These are phyloP conservation scores for Globomyces pollinis-pini DNA, from an alignment of 192 early-diverging fungal species.

Conservation along the genomic window DNA sequence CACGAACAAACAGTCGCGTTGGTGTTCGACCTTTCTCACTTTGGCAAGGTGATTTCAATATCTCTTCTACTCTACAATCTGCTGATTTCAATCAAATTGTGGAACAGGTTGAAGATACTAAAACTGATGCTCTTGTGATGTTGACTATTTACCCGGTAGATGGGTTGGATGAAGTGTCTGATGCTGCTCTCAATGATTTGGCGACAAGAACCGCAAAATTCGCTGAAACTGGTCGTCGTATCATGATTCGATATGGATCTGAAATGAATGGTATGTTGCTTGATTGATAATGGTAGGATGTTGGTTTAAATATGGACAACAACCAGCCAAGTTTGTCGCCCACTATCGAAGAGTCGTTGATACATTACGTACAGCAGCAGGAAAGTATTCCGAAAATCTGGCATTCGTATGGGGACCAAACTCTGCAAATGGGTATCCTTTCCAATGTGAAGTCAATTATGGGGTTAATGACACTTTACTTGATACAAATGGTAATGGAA, in stretches of 20 bases:
- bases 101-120: slow-evolving; percentile 21
- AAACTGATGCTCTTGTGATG: slow-evolving; percentile 25
- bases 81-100: slow-evolving; percentile 10
- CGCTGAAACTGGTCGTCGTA: slow-evolving; percentile 5
- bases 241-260: slow-evolving; percentile 30
- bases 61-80: slow-evolving; percentile 11
- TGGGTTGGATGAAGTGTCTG: slow-evolving; percentile 24
- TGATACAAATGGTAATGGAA: slow-evolving; percentile 33
- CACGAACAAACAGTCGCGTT: not conserved
- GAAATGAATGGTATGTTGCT: slow-evolving; percentile 41
- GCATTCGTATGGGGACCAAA: slow-evolving; percentile 34
- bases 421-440: slow-evolving; percentile 33
- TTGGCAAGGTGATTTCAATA: slow-evolving; percentile 26
- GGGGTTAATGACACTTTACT: not conserved
- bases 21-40: slow-evolving; percentile 6
- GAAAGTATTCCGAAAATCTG: slow-evolving; percentile 2
- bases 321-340: slow-evolving; percentile 10
- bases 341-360: slow-evolving; percentile 15
- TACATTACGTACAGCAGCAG: slow-evolving; percentile 1
- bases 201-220: not conserved
- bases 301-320: slow-evolving; percentile 31
- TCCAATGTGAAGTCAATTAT: not conserved
- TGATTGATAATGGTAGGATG: slow-evolving; percentile 12
- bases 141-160: slow-evolving; percentile 32
- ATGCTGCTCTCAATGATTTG: slow-evolving; percentile 4